phyloP scores from a whole-genome alignment of 2,329 filamentous ascomycete genomes.

The Pyricularia sp. region DNA sequence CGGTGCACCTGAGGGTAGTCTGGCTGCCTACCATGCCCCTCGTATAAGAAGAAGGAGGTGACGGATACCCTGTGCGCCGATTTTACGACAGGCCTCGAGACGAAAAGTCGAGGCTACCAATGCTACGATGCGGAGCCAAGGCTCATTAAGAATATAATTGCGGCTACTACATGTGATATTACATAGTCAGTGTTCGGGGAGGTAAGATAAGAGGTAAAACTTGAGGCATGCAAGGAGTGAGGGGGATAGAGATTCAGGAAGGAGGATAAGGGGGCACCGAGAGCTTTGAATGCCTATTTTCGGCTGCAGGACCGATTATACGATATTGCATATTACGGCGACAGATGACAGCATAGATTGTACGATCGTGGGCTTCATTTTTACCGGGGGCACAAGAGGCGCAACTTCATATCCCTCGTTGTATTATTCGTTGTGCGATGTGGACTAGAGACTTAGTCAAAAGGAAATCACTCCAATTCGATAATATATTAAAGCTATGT shows the following conservation, averaged over 20 bases:
- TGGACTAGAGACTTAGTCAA: neutral
- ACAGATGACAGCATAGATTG: neutral
- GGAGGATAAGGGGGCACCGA: neutral
- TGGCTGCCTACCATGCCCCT: neutral
- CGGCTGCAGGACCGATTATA: neutral
- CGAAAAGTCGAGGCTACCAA: no score
- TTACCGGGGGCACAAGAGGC: no score
- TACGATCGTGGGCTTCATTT: neutral
- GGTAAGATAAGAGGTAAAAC: no score
- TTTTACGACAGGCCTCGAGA: neutral
- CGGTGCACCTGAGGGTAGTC: conserved; percentile 3
- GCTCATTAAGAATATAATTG: no score
- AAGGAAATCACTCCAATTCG: neutral
- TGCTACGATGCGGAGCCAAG: neutral
- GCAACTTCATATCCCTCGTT: no score
- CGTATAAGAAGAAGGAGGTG: conserved; percentile 6
- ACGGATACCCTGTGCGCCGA: conserved; percentile 7
- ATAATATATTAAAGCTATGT: neutral
- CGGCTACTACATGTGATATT: no score
- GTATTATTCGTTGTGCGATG: no score
- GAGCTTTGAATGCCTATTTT: neutral
- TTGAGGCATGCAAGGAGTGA: no score
- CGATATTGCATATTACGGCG: neutral
- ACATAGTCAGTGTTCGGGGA: no score
- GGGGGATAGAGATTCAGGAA: no score